phyloP scores from a whole-genome alignment of 768 basidiomycete species.

The Hericium erinaceus region DNA sequence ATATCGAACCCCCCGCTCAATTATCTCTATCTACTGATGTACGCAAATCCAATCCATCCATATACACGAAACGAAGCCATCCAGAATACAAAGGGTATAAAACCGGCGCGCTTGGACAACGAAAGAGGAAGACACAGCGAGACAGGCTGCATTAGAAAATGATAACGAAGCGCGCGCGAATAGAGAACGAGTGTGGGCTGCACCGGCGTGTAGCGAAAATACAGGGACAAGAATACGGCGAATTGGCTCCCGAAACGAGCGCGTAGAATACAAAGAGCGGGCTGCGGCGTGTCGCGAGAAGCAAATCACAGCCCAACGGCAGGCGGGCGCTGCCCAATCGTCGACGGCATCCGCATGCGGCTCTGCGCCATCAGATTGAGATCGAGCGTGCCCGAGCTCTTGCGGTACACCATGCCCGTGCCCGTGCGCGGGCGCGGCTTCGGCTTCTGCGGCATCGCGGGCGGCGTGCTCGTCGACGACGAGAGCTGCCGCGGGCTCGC shows the following conservation, averaged over 20 bases:
- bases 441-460: conserved; percentile 1
- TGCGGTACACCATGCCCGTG: conserved; percentile 15
- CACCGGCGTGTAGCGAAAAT: neutral
- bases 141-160: neutral
- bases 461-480: neutral
- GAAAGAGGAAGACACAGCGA: neutral
- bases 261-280: neutral
- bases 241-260: neutral
- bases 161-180: neutral
- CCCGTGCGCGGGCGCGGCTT: conserved; percentile 9
- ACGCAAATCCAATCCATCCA: neutral
- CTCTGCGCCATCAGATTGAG: conserved; percentile 10
- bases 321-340: neutral
- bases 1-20: too few species aligned
- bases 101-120: neutral
- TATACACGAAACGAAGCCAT: neutral
- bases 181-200: neutral
- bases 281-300: neutral
- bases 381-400: conserved; percentile 4
- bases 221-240: neutral
- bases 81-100: neutral
- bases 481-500: neutral
- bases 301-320: neutral
- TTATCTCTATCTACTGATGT: neutral
- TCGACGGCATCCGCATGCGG: conserved; percentile 9